phyloP scores from a whole-genome alignment of 371 early-diverging fungal species.

The Apophysomyces ossiformis region DNA sequence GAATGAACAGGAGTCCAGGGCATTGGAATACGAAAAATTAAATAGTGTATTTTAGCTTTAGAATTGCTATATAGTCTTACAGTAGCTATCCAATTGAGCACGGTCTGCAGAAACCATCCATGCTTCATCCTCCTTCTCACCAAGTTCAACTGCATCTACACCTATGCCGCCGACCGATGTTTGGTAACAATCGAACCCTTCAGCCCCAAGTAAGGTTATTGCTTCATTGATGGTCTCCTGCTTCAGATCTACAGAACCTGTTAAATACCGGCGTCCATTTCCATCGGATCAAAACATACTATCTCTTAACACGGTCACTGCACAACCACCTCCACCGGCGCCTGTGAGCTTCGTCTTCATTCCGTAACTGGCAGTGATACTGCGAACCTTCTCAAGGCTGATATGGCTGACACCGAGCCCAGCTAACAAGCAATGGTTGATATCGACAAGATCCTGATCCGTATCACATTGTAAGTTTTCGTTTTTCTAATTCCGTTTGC shows the following conservation, averaged over 20 bases:
- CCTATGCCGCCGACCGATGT: slow-evolving; percentile 81
- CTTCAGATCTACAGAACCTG: slow-evolving; percentile 24
- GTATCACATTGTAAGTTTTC: not conserved
- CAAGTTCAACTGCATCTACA: slow-evolving; percentile 46
- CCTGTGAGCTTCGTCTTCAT: slow-evolving; percentile 92
- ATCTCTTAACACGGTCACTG: slow-evolving; percentile 78
- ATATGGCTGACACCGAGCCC: slow-evolving; percentile 87
- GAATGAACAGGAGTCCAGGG: too few relatives aligned
- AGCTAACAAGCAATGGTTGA: slow-evolving; percentile 82
- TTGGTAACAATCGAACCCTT: slow-evolving; percentile 76
- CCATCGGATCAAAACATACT: slow-evolving; percentile 43
- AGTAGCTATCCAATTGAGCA: slow-evolving; percentile 26
- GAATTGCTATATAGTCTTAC: not conserved
- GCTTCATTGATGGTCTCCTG: slow-evolving; percentile 47
- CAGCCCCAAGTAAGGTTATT: slow-evolving; percentile 43
- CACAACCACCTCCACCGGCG: slow-evolving; percentile 98
- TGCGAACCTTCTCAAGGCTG: slow-evolving; percentile 78
- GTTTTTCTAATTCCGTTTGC: not conserved
- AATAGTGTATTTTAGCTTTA: not conserved
- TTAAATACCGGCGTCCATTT: not conserved
- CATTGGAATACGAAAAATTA: too few relatives aligned
- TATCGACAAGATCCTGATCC: slow-evolving; percentile 68
- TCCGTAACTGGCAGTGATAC: slow-evolving; percentile 61
- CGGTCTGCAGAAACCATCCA: slow-evolving; percentile 39
- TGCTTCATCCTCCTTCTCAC: slow-evolving; percentile 19